Percentiles rank a stretch among this genome's conserved stretches.
These are phyloP conservation scores for Candida ascalaphidarum DNA, from an alignment of 805 yeast genomes.

Conservation along the genomic window DNA sequence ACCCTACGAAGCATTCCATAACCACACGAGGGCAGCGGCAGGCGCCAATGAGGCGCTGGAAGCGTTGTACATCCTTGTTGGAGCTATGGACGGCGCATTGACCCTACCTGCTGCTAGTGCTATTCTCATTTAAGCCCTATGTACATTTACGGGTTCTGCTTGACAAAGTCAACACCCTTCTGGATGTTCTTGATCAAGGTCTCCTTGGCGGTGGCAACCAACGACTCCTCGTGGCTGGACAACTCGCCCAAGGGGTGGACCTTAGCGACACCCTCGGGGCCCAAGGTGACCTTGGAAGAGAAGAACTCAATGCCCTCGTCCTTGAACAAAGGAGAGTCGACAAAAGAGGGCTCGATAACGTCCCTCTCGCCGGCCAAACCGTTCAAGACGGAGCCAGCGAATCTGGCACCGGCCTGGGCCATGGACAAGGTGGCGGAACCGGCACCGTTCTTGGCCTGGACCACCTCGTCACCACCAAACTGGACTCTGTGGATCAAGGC, in stretches of 20 bases:
- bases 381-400: conserved; percentile 55
- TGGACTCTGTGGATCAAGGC: conserved; percentile 81
- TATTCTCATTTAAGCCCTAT: too few species aligned
- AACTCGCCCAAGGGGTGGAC: conserved; percentile 72
- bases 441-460: conserved; percentile 87
- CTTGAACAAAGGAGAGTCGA: conserved; percentile 77
- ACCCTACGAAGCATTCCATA: too few species aligned
- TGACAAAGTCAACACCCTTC: conserved; percentile 87
- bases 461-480: conserved; percentile 95
- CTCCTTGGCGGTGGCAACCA: conserved; percentile 77
- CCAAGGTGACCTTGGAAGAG: conserved; percentile 90
- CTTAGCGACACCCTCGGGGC: conserved; percentile 80
- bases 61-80: too few species aligned
- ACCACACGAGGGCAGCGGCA: too few species aligned
- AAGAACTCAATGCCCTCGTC: conserved; percentile 93
- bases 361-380: conserved; percentile 60
- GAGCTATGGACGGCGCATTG: too few species aligned
- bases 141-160: conserved; percentile 49
- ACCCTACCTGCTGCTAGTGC: too few species aligned
- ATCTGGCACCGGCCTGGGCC: conserved; percentile 87
- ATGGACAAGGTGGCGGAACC: conserved; percentile 90
- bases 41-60: too few species aligned
- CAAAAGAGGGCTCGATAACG: conserved; percentile 60
- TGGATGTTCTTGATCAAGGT: conserved; percentile 84
- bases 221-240: conserved; percentile 72